Conservation (phyloP, 2,329 filamentous ascomycete species). For the Cytospora paraplurivora region DNA sequence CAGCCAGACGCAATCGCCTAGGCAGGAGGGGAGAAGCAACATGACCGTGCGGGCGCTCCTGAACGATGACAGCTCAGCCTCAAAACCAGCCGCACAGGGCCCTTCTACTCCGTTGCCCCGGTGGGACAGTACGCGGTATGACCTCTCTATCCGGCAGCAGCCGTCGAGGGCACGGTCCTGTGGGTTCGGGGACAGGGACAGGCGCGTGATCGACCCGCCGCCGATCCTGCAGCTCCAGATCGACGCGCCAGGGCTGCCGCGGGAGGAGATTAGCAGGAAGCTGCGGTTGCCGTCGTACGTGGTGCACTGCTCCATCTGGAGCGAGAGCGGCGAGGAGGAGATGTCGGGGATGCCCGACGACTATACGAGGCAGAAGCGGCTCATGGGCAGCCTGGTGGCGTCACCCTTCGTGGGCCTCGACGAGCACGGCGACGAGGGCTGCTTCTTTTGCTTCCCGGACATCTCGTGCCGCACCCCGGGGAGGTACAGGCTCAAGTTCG, state of each 20-base stretch:
- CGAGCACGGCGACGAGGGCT: slow-evolving; percentile 71
- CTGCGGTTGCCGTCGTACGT: slow-evolving; percentile 67
- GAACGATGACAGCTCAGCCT: slow-evolving; percentile 17
- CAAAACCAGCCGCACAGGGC: not conserved
- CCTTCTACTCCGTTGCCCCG: not conserved
- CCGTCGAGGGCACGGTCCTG: slow-evolving; percentile 77
- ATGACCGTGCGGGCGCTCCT: slow-evolving; percentile 26
- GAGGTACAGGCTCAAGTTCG: slow-evolving; percentile 73
- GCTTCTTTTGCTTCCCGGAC: slow-evolving; percentile 85
- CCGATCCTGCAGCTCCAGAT: slow-evolving; percentile 77
- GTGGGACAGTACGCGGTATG: slow-evolving; percentile 38
- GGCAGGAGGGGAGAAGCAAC: slow-evolving; percentile 16
- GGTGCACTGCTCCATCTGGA: slow-evolving; percentile 76
- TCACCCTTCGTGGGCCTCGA: slow-evolving; percentile 77
- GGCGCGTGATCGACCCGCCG: slow-evolving; percentile 80
- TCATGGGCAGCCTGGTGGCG: slow-evolving; percentile 80
- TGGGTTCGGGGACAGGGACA: slow-evolving; percentile 80
- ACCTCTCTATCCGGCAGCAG: slow-evolving; percentile 71
- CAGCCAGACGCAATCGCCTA: slow-evolving; percentile 10
- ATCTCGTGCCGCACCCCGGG: slow-evolving; percentile 78
- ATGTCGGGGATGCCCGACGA: slow-evolving; percentile 72
- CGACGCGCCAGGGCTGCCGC: slow-evolving; percentile 56
- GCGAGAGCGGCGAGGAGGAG: slow-evolving; percentile 67
- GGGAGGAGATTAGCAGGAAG: slow-evolving; percentile 54
- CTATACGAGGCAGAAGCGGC: slow-evolving; percentile 68